Conservation (phyloP, 164 flowering plant species). For the Santalum album region DNA sequence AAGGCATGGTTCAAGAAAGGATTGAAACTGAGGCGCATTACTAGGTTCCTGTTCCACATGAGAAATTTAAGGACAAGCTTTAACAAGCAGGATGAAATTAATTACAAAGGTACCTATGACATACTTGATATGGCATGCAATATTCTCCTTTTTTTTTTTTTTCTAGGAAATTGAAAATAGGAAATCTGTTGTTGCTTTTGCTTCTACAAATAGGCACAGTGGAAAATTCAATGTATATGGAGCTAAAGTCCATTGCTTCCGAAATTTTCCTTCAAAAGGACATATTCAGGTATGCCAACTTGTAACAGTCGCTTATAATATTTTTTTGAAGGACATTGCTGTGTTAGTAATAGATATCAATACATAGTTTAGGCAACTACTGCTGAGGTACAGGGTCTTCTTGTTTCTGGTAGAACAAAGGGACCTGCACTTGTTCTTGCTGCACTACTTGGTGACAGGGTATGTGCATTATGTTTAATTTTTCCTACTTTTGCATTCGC, state of each 20-base stretch:
- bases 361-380: conserved; percentile 63
- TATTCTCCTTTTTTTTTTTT: conserved; percentile 1
- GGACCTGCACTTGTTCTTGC: conserved; percentile 92
- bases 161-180: conserved; percentile 71
- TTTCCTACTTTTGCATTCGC: neutral
- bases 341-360: conserved; percentile 2
- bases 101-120: neutral
- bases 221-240: conserved; percentile 39
- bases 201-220: conserved; percentile 51
- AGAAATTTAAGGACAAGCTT: conserved; percentile 79
- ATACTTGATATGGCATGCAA: neutral
- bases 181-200: conserved; percentile 84
- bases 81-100: conserved; percentile 3
- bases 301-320: neutral
- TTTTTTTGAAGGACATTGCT: neutral
- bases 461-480: conserved; percentile 11
- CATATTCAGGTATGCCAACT: conserved; percentile 51
- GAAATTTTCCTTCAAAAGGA: conserved; percentile 67
- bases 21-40: conserved; percentile 68
- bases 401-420: conserved; percentile 86
- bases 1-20: conserved; percentile 89
- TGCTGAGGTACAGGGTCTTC: conserved; percentile 81
- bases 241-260: conserved; percentile 53
- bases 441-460: conserved; percentile 86
- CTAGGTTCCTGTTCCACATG: conserved; percentile 96